A percentile compares a stretch with the other conserved stretches of the same genome.
Evolutionary conservation across 768 basidiomycete genomes (phyloP).

Genomic region (Hericium coralloides): DNA sequence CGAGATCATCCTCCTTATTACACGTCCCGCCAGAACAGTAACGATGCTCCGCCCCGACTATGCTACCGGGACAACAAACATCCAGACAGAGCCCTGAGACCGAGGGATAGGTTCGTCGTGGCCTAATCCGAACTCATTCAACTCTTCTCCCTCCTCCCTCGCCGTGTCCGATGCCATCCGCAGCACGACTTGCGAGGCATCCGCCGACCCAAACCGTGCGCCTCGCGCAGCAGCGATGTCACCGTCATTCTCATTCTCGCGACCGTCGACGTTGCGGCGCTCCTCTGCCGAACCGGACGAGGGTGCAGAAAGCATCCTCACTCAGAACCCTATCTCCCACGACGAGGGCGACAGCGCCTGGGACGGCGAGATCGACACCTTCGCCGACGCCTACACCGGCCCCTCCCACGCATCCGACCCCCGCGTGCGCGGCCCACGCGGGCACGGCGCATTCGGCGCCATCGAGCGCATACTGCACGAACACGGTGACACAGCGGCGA

Average conservation of each 20-base stretch:
- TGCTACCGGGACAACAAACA: neutral
- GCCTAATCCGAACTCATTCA: neutral
- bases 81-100: neutral
- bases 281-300: neutral
- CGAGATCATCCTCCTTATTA: slow-evolving; percentile 2
- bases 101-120: neutral
- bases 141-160: neutral
- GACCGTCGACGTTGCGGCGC: neutral
- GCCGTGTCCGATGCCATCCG: neutral
- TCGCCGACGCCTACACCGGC: too few relatives aligned
- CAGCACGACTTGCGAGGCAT: neutral
- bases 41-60: neutral
- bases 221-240: neutral
- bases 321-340: neutral
- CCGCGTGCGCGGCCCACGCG: neutral
- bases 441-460: neutral
- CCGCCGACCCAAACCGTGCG: neutral
- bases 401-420: neutral
- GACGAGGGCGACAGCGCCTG: neutral
- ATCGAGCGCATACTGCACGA: neutral
- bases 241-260: neutral
- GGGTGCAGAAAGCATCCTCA: neutral
- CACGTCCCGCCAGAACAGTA: neutral
- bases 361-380: too few relatives aligned
- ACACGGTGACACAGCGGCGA: neutral